Evolutionary conservation across 2,329 filamentous ascomycete genomes (phyloP).

Genomic region (Thielaviopsis cerberus): DNA sequence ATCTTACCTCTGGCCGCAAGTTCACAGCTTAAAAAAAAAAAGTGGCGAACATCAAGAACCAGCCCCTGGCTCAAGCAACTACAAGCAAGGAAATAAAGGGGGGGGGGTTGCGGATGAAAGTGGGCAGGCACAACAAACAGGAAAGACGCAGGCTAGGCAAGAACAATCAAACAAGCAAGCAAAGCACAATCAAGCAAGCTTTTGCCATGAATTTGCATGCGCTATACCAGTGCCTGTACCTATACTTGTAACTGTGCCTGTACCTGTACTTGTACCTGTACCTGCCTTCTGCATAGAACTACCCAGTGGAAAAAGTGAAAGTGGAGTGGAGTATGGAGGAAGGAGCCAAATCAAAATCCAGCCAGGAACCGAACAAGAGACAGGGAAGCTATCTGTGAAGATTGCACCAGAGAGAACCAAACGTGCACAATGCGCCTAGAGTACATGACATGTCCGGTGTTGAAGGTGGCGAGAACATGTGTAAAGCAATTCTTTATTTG

Average conservation of each 20-base stretch:
- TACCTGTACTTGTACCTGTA: not conserved
- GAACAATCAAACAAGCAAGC: not conserved
- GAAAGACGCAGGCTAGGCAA: not conserved
- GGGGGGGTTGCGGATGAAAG: constrained; percentile 2
- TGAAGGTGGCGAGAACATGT: too few species aligned
- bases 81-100: constrained; percentile 11
- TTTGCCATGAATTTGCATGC: not conserved
- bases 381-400: constrained; percentile 4
- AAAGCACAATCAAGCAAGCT: not conserved
- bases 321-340: constrained; percentile 4
- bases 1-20: too few species aligned
- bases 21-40: not conserved
- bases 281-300: not conserved
- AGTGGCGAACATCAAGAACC: not conserved
- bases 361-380: constrained; percentile 9
- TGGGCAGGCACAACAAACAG: constrained; percentile 1
- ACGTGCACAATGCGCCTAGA: not conserved
- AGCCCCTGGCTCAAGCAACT: not conserved
- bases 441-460: not conserved
- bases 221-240: too few species aligned
- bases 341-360: constrained; percentile 9
- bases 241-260: too few species aligned
- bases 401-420: not conserved
- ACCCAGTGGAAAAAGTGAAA: not conserved
- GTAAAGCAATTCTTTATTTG: too few species aligned